phyloP scores from a whole-genome alignment of 2,329 filamentous ascomycete species.

The Eutypella sp. region DNA sequence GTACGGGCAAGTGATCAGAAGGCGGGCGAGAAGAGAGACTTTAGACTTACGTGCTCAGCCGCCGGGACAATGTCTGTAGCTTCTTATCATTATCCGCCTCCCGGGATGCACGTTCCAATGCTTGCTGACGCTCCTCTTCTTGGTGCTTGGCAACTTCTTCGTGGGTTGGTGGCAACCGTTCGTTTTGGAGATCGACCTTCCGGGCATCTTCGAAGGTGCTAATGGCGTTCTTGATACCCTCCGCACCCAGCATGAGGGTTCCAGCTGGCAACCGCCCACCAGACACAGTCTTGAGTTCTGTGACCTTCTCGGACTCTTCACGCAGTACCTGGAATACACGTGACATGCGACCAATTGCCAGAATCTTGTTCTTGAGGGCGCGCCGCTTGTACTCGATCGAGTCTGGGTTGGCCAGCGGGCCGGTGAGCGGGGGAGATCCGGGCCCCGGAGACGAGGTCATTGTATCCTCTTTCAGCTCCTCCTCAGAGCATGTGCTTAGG shows the following conservation, averaged over 20 bases:
- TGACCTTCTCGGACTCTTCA: conserved; percentile 94
- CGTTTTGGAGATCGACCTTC: conserved; percentile 96
- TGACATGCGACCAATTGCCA: conserved; percentile 92
- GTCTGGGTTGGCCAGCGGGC: conserved; percentile 61
- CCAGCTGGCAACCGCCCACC: conserved; percentile 89
- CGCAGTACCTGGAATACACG: conserved; percentile 97
- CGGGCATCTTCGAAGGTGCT: conserved; percentile 93
- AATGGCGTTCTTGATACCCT: conserved; percentile 98
- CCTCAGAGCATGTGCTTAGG: conserved; percentile 97
- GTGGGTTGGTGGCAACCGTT: conserved; percentile 84
- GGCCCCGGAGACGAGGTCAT: conserved; percentile 64
- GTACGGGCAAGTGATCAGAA: background rate
- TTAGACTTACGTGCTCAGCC: conserved; percentile 90
- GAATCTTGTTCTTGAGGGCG: conserved; percentile 99
- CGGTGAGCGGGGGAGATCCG: conserved; percentile 64
- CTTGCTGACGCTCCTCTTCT: conserved; percentile 74
- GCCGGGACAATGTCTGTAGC: conserved; percentile 78
- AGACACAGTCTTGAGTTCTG: conserved; percentile 93
- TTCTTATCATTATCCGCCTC: conserved; percentile 92
- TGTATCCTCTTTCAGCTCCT: conserved; percentile 88
- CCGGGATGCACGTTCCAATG: conserved; percentile 76
- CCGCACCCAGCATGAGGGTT: conserved; percentile 94
- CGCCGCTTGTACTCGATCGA: conserved; percentile 91
- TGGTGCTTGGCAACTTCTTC: conserved; percentile 85
- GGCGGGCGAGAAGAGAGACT: conserved; percentile 37